Percentiles rank a stretch among this genome's conserved stretches.
These are phyloP conservation scores for Tubosaeta brunneosetosa DNA, from an alignment of 768 basidiomycete species.

Conservation along the genomic window DNA sequence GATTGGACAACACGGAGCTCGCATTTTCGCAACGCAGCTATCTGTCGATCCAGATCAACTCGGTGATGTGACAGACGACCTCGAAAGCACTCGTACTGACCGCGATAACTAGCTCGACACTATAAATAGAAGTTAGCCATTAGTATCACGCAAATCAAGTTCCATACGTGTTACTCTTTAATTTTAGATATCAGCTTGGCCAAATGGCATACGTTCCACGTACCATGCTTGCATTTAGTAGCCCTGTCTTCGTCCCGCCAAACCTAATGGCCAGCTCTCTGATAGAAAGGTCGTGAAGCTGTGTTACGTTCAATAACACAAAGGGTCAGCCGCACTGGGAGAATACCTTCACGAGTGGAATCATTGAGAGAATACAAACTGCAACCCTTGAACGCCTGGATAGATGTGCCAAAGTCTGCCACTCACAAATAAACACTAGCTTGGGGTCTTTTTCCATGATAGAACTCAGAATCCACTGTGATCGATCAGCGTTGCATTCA, in stretches of 20 bases:
- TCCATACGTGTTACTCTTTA: slow-evolving; percentile 64
- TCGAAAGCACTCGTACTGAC: slow-evolving; percentile 38
- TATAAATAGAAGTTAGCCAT: slow-evolving; percentile 18
- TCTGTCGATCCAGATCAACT: slow-evolving; percentile 28
- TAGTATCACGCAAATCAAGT: background rate
- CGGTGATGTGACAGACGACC: background rate
- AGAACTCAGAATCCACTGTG: slow-evolving; percentile 54
- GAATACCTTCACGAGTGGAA: slow-evolving; percentile 71
- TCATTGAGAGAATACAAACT: slow-evolving; percentile 68
- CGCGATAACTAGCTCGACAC: slow-evolving; percentile 65
- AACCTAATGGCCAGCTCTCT: slow-evolving; percentile 69
- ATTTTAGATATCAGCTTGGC: slow-evolving; percentile 6
- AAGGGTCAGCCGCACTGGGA: background rate
- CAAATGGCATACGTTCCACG: slow-evolving; percentile 10
- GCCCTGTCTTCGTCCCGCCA: slow-evolving; percentile 71
- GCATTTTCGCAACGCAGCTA: slow-evolving; percentile 77
- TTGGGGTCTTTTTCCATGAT: slow-evolving; percentile 45
- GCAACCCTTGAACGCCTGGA: background rate
- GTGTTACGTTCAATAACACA: slow-evolving; percentile 3
- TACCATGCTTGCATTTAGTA: slow-evolving; percentile 80
- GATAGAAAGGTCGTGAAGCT: slow-evolving; percentile 78
- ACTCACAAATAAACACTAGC: slow-evolving; percentile 60
- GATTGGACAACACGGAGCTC: slow-evolving; percentile 81
- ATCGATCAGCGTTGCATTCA: background rate
- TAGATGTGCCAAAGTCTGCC: background rate